Evolutionary conservation across 2,329 filamentous ascomycete genomes (phyloP), one percentile per base, ranked within the genome.

Genomic region (Penicillium sclerotigenum): DNA sequence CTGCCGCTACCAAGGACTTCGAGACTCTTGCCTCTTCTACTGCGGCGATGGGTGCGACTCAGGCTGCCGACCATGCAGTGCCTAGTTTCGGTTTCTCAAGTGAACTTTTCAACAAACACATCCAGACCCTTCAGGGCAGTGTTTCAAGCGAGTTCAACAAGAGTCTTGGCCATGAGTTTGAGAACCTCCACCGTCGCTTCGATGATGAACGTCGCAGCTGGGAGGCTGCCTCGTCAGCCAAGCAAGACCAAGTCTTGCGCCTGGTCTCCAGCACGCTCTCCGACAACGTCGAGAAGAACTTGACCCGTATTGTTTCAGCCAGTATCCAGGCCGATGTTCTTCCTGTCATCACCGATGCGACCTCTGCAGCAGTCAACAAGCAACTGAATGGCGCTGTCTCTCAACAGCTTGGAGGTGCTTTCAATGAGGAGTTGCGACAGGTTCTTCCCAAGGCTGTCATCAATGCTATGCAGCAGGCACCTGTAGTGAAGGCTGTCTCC

Each of bases 251-350:
- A 38, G 80, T 90, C 20, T 79, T 90, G 41, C 84, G 85, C 28
- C 74, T 89, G 51, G 83, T 90, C 4, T 89, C 87, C 1, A 83
- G 79, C 59, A 89, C 87, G 3, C 73, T 90, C 42, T 84, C 84
- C 11, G 85, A 87, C 58, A 89, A 89, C 54, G 83, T 90, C 24
- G 87, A 90, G 72, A 87, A 88, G 66, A 89, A 90, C 22, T 81
- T 97, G 36, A 81, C 86, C 58, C 86, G 85, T 58, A 89, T 96
- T 63, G 87, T 96, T 48, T 83, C 85, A 45, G 82, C 86, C 46
- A 88, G 89, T 71, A 90, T 96, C 62, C 83, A 90, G 59, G 81
- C 86, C 53, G 81, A 86, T 14, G 84, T 97, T 42, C 79, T 96
- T 50, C 93, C 94, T 11, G 80, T 86, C 31, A 78, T 97, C 54